These are phyloP conservation scores for Rosa chinensis DNA, from an alignment of 306 rosid species.

Conservation along the genomic window DNA sequence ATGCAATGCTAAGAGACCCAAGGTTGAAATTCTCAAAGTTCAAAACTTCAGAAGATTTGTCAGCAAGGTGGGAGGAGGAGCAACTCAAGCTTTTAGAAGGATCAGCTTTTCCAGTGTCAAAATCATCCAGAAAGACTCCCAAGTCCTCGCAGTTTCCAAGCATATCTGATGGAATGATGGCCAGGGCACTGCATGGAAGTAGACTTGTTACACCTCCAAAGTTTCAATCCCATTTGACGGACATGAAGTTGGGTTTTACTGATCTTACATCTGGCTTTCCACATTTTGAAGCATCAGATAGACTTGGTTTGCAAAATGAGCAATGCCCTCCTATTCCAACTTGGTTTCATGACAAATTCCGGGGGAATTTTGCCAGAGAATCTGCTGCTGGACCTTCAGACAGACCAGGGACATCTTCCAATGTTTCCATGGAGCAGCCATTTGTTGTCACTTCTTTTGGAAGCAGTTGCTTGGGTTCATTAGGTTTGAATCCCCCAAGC, in stretches of 20 bases:
- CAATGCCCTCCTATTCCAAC: constrained; percentile 57
- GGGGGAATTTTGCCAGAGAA: constrained; percentile 57
- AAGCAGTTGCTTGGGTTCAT: constrained; percentile 58
- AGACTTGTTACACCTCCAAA: constrained; percentile 71
- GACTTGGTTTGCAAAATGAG: constrained; percentile 55
- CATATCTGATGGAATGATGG: constrained; percentile 98
- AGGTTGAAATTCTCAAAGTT: constrained; percentile 78
- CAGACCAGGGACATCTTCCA: constrained; percentile 73
- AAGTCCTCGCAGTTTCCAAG: constrained; percentile 67
- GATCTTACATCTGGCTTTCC: constrained; percentile 60
- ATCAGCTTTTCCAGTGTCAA: constrained; percentile 53
- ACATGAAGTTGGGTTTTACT: constrained; percentile 86
- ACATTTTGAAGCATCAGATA: constrained; percentile 58
- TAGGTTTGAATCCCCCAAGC: constrained; percentile 62
- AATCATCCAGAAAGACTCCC: constrained; percentile 55
- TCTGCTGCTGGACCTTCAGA: constrained; percentile 69
- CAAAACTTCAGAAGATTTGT: constrained; percentile 72
- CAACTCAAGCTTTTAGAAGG: constrained; percentile 82
- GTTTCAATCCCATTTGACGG: constrained; percentile 87
- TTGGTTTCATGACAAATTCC: constrained; percentile 59
- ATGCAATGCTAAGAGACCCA: constrained; percentile 81
- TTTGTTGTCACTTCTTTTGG: constrained; percentile 75
- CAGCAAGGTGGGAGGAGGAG: constrained; percentile 93
- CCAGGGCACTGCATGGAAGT: constrained; percentile 93
- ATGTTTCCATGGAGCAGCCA: constrained; percentile 58